Evolutionary conservation across 495 filamentous ascomycete genomes (phyloP).

Genomic region (Hypoxylon cercidicola): DNA sequence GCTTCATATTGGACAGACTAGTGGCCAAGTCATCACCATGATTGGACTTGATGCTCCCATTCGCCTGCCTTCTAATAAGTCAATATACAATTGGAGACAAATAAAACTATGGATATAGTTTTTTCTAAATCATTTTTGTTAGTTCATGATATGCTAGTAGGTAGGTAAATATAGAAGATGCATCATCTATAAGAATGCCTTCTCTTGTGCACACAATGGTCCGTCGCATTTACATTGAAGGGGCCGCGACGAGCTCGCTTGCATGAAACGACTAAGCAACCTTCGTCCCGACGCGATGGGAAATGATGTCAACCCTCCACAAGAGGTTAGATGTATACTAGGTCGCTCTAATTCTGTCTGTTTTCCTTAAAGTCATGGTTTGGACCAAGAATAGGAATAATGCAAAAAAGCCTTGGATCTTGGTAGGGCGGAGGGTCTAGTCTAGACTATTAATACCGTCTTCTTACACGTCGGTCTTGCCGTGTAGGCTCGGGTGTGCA

Average conservation of each 20-base stretch:
- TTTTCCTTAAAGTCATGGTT: background rate
- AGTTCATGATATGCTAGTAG: background rate
- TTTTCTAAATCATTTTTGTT: background rate
- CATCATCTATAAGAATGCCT: too few species aligned
- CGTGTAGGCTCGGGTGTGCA: background rate
- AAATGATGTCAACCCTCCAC: constrained; percentile 40
- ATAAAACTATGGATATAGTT: background rate
- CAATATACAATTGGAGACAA: background rate
- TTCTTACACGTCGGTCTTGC: constrained; percentile 12
- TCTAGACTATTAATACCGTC: background rate
- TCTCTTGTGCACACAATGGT: background rate
- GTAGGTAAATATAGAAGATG: background rate
- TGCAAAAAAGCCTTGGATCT: too few species aligned
- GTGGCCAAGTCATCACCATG: background rate
- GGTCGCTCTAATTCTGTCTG: background rate
- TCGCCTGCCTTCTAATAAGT: background rate
- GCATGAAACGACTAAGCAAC: constrained; percentile 38
- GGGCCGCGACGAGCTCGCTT: constrained; percentile 11
- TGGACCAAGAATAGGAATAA: too few species aligned
- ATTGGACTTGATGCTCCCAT: background rate
- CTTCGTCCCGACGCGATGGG: constrained; percentile 22
- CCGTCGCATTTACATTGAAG: constrained; percentile 26
- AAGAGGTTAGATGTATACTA: constrained; percentile 17
- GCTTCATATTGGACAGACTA: constrained; percentile 16
- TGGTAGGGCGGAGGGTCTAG: too few species aligned